Evolutionary conservation across 2,329 filamentous ascomycete species (phyloP).

Genomic region (Knufia fluminis): DNA sequence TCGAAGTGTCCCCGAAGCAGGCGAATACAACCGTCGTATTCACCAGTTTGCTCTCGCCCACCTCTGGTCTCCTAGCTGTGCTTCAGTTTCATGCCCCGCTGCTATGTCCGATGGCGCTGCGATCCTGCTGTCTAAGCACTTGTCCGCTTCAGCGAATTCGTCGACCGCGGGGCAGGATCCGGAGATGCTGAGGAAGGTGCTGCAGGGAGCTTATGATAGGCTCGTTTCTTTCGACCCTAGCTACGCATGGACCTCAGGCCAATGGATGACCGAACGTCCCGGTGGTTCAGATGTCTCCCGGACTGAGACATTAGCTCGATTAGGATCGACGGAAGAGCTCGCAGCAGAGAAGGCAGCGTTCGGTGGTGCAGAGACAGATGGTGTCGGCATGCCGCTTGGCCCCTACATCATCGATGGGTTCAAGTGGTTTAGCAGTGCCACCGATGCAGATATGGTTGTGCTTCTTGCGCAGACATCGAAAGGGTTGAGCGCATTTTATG

Average conservation of each 20-base stretch:
- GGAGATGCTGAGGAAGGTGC: constrained; percentile 11
- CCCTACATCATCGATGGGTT: constrained; percentile 52
- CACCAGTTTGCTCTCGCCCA: constrained; percentile 50
- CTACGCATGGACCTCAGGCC: constrained; percentile 29
- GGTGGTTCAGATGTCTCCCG: constrained; percentile 30
- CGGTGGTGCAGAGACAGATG: constrained; percentile 23
- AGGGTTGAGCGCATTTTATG: constrained; percentile 52
- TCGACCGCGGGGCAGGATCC: constrained; percentile 13
- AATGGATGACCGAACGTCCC: constrained; percentile 33
- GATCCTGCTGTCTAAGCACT: constrained; percentile 23
- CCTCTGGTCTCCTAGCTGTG: constrained; percentile 51
- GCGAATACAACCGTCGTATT: constrained; percentile 43
- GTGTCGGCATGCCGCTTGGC: constrained; percentile 37
- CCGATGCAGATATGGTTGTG: constrained; percentile 55
- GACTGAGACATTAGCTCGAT: constrained; percentile 28
- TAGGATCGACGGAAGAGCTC: constrained; percentile 14
- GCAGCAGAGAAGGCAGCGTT: constrained; percentile 13
- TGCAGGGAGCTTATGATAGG: constrained; percentile 23
- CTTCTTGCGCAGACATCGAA: constrained; percentile 51
- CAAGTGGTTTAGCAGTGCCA: constrained; percentile 63
- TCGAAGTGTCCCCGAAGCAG: neutral
- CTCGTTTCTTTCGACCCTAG: constrained; percentile 24
- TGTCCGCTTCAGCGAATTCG: constrained; percentile 7
- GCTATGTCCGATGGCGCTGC: constrained; percentile 47
- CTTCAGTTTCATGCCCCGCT: constrained; percentile 55